phyloP scores from a whole-genome alignment of 768 basidiomycete species.

The Pleurotus ostreatus region DNA sequence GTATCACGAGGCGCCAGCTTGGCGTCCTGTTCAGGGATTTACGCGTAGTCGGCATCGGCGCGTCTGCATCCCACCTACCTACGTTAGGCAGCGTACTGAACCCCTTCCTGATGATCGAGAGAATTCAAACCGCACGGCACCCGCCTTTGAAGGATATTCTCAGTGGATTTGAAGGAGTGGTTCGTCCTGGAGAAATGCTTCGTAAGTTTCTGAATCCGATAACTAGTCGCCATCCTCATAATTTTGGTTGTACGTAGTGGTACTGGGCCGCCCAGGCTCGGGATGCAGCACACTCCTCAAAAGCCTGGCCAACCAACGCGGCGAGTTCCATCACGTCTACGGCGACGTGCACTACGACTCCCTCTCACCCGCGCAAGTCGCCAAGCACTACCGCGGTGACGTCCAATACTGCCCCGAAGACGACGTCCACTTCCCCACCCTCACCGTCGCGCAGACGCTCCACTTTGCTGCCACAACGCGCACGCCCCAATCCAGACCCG shows the following conservation, averaged over 20 bases:
- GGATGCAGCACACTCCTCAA: conserved; percentile 86
- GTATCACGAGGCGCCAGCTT: conserved; percentile 33
- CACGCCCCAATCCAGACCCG: conserved; percentile 51
- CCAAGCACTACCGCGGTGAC: conserved; percentile 69
- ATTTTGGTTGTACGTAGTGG: conserved; percentile 40
- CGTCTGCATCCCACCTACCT: conserved; percentile 37
- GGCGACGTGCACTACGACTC: conserved; percentile 79
- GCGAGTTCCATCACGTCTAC: conserved; percentile 60
- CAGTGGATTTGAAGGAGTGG: conserved; percentile 56
- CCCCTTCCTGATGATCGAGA: conserved; percentile 31
- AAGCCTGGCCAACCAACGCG: conserved; percentile 70
- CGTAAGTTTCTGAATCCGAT: conserved; percentile 34
- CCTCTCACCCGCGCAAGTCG: conserved; percentile 60
- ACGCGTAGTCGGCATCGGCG: conserved; percentile 46
- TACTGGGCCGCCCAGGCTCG: conserved; percentile 80
- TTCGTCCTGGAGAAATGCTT: conserved; percentile 74
- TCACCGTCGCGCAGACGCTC: conserved; percentile 76
- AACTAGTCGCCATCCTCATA: background rate
- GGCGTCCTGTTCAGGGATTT: conserved; percentile 51
- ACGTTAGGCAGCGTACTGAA: conserved; percentile 53
- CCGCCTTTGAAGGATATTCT: conserved; percentile 64
- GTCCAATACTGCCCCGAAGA: conserved; percentile 81
- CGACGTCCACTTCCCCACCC: conserved; percentile 80
- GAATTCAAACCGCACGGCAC: conserved; percentile 43
- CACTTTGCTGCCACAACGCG: conserved; percentile 65